phyloP scores from a whole-genome alignment of 2,329 filamentous ascomycete genomes.

The Madurella fahalii region DNA sequence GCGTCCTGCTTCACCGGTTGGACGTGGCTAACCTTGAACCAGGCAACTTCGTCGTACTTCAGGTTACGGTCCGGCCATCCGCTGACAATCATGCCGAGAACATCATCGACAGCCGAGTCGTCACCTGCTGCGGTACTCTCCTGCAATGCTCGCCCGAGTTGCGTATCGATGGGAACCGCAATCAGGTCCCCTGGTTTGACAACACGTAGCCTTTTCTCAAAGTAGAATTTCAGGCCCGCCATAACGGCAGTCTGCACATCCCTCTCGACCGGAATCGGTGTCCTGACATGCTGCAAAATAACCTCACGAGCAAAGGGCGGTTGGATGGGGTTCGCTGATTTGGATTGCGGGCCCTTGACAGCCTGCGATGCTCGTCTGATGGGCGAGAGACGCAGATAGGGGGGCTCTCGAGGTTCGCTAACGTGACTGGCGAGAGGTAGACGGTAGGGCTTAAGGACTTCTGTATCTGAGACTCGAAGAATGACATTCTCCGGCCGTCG shows the following conservation, averaged over 20 bases:
- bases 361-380: conserved; percentile 52
- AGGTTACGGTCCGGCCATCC: conserved; percentile 30
- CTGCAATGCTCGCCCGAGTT: conserved; percentile 75
- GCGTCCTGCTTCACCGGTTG: conserved; percentile 43
- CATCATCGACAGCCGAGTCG: conserved; percentile 68
- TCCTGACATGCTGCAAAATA: conserved; percentile 82
- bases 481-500: conserved; percentile 52
- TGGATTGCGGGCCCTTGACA: conserved; percentile 50
- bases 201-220: conserved; percentile 76
- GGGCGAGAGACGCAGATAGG: conserved; percentile 74
- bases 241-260: conserved; percentile 82
- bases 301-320: conserved; percentile 68
- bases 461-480: conserved; percentile 65
- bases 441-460: conserved; percentile 55
- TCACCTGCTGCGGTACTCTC: conserved; percentile 58
- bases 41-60: conserved; percentile 64
- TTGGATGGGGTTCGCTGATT: conserved; percentile 51
- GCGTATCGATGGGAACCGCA: conserved; percentile 82
- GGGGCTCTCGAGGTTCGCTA: conserved; percentile 80
- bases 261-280: conserved; percentile 81
- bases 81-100: conserved; percentile 49
- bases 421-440: conserved; percentile 79
- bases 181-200: conserved; percentile 85
- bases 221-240: conserved; percentile 81
- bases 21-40: conserved; percentile 87